phyloP scores from a whole-genome alignment of 192 early-diverging fungal species.

The Linnemannia schmuckeri region DNA sequence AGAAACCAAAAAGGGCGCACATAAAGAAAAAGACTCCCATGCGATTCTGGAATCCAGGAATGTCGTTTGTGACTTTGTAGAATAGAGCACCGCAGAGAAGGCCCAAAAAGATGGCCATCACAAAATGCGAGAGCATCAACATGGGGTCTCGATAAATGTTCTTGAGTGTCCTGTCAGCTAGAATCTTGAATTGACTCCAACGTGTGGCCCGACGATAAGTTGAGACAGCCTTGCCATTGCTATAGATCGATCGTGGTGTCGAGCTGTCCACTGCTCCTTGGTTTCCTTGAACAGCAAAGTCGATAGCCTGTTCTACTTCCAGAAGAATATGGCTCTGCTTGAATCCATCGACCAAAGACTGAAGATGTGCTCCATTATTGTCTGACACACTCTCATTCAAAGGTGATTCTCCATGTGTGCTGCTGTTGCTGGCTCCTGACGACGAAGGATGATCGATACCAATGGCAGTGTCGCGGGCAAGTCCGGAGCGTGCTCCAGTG shows the following conservation, averaged over 20 bases:
- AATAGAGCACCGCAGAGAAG: conserved; percentile 69
- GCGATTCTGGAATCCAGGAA: conserved; percentile 82
- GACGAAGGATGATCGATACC: conserved; percentile 38
- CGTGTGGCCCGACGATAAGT: conserved; percentile 67
- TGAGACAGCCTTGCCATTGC: conserved; percentile 39
- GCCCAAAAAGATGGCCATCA: conserved; percentile 45
- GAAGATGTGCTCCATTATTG: conserved; percentile 27
- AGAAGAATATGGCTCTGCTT: conserved; percentile 33
- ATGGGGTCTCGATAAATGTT: conserved; percentile 71
- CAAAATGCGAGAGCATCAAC: conserved; percentile 39
- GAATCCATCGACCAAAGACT: conserved; percentile 58
- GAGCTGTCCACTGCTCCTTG: neutral
- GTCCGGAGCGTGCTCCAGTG: neutral
- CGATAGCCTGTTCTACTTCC: conserved; percentile 46
- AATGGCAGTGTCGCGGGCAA: conserved; percentile 28
- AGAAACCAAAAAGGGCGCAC: conserved; percentile 79
- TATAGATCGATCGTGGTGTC: conserved; percentile 25
- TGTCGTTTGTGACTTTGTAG: conserved; percentile 69
- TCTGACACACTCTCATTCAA: neutral
- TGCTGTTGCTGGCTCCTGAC: conserved; percentile 27
- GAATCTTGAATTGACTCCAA: conserved; percentile 78
- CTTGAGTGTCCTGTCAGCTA: conserved; percentile 82
- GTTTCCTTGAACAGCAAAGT: conserved; percentile 29
- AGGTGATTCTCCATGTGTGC: conserved; percentile 8
- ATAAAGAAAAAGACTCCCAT: conserved; percentile 81